Conservation (phyloP, 495 filamentous ascomycete species). For the Penicillium flavigenum region DNA sequence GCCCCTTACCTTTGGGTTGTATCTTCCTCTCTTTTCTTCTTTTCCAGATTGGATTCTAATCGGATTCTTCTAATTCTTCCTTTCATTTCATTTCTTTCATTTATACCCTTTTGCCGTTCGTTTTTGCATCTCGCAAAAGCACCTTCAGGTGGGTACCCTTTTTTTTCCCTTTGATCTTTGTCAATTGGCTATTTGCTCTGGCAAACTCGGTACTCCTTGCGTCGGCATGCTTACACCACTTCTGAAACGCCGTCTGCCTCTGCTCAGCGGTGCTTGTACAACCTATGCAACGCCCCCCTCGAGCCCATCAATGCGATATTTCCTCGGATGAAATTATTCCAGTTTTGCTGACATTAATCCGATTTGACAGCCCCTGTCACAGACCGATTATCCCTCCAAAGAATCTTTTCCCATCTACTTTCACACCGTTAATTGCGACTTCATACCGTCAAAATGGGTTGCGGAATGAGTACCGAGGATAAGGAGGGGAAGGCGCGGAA, state of each 20-base stretch:
- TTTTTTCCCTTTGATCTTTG: slow-evolving; percentile 19
- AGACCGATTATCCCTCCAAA: slow-evolving; percentile 16
- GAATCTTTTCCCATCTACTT: slow-evolving; percentile 22
- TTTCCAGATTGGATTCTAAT: slow-evolving; percentile 17
- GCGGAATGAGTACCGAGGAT: slow-evolving; percentile 99
- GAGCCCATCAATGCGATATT: slow-evolving; percentile 16
- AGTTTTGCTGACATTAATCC: slow-evolving; percentile 13
- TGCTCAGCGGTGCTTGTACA: slow-evolving; percentile 22
- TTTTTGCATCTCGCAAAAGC: slow-evolving; percentile 9
- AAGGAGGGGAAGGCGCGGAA: slow-evolving; percentile 99
- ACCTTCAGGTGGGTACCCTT: slow-evolving; percentile 2
- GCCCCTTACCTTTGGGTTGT: slow-evolving; percentile 25
- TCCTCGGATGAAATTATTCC: slow-evolving; percentile 7
- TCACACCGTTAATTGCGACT: slow-evolving; percentile 17
- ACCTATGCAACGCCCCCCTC: slow-evolving; percentile 20
- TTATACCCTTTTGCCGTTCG: slow-evolving; percentile 9
- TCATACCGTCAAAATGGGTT: slow-evolving; percentile 81
- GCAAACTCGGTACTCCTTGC: slow-evolving; percentile 24
- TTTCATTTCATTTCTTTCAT: slow-evolving; percentile 16
- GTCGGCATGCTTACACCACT: slow-evolving; percentile 20
- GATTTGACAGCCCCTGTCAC: slow-evolving; percentile 18
- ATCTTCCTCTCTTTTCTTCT: slow-evolving; percentile 20
- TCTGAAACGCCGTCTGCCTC: slow-evolving; percentile 28
- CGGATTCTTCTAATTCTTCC: slow-evolving; percentile 18
- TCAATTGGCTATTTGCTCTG: neutral